Evolutionary conservation across 441 rosid genomes (phyloP), one percentile per base, ranked within the genome.

Genomic region (Pelargonium cotyledonis): DNA sequence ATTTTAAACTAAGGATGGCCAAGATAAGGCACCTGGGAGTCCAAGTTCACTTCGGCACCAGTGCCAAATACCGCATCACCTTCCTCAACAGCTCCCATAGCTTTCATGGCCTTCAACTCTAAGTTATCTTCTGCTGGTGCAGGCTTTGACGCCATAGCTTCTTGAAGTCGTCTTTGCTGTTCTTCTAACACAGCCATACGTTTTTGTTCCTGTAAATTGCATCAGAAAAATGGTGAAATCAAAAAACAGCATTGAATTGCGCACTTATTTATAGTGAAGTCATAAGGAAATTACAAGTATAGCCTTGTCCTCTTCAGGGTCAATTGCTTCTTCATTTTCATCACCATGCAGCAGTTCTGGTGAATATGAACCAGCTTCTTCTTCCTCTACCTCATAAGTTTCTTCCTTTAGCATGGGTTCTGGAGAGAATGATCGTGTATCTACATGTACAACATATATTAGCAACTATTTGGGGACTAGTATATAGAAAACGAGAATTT

Each of bases 21-120:
- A 63, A 68, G 40, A 75, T 49, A 67, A 26, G 2, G 44, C 72
- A 91, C 97, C 89, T 89, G 91, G 0, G 98, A 89, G 70, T 94
- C 96, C 75, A 94, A 86, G 80, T 84, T 91, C 49, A 94, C 90
- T 85, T 94, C 98, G 26, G 95, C 92, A 41, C 93, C 95, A 63
- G 93, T 79, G 76, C 97, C 96, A 80, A 94, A 89, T 58, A 88
- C 82, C 16, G 93, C 96, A 81, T 91, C 97, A 31, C 96, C 97
- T 82, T 94, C 98, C 75, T 94, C 98, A 90, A 89, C 85, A 46
- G 79, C 82, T 72, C 98, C 98, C 98, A 93, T 94, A 73, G 80
- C 88, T 83, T 94, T 94, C 72, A 88, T 84, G 75, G 93, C 97
- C 84, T 88, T 94, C 76, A 87, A 68, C 86, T 94, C 96, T 14